phyloP scores from a whole-genome alignment of 2,329 filamentous ascomycete genomes.

The Cladosporium sp. region DNA sequence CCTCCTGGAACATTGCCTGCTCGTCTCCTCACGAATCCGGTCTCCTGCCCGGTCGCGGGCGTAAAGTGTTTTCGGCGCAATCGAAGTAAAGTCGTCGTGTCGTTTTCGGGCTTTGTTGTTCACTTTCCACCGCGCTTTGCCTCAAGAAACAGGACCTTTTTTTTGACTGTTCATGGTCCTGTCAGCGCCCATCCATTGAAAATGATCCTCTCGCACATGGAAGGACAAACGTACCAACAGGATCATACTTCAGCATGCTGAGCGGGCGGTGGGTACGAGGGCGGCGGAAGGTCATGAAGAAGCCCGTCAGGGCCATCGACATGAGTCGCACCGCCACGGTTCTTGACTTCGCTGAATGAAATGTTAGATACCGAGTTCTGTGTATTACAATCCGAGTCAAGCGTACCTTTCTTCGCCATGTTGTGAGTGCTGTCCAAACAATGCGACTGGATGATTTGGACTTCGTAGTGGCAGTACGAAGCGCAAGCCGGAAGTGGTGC shows the following conservation, averaged over 20 bases:
- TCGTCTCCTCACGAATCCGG: too few relatives aligned
- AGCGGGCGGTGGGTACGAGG: constrained; percentile 75
- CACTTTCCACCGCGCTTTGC: constrained; percentile 65
- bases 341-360: constrained; percentile 70
- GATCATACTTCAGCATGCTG: constrained; percentile 98
- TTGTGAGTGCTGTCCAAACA: neutral
- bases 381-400: neutral
- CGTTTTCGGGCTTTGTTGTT: neutral
- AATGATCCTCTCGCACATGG: too few relatives aligned
- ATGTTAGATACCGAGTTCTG: constrained; percentile 1
- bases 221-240: constrained; percentile 63
- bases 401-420: constrained; percentile 29
- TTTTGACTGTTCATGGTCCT: constrained; percentile 58
- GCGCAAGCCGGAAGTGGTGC: constrained; percentile 1
- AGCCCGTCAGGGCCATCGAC: constrained; percentile 98
- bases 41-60: too few relatives aligned
- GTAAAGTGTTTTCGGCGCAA: too few relatives aligned
- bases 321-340: constrained; percentile 88
- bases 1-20: too few relatives aligned
- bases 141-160: constrained; percentile 93
- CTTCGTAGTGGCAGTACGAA: neutral
- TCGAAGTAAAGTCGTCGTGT: too few relatives aligned
- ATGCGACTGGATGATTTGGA: neutral
- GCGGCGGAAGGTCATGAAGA: constrained; percentile 75
- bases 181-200: neutral